Conservation (phyloP, 2,329 filamentous ascomycete species). For the Aspergillus sp. region DNA sequence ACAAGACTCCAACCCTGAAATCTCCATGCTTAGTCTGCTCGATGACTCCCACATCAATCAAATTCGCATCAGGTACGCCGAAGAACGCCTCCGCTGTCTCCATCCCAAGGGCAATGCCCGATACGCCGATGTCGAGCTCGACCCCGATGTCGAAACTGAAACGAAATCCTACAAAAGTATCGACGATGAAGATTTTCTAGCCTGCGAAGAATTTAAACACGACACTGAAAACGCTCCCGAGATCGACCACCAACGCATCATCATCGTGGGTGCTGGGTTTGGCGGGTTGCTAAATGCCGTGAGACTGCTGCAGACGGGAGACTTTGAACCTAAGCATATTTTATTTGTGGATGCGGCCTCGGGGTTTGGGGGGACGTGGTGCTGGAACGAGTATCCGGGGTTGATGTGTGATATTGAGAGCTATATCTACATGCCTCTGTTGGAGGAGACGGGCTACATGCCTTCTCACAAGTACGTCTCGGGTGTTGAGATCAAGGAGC, state of each 20-base stretch:
- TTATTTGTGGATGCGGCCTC: constrained; percentile 8
- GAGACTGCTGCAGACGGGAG: constrained; percentile 32
- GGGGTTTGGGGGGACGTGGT: constrained; percentile 30
- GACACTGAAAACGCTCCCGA: background rate
- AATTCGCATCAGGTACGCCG: background rate
- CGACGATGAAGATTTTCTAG: background rate
- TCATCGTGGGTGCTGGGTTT: constrained; percentile 42
- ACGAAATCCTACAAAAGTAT: background rate
- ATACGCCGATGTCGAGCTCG: background rate
- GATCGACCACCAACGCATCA: constrained; percentile 3
- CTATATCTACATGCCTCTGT: constrained; percentile 26
- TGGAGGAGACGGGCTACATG: constrained; percentile 11
- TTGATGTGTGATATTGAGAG: constrained; percentile 52
- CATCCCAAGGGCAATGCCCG: background rate
- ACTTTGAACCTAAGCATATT: constrained; percentile 11
- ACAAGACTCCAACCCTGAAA: background rate
- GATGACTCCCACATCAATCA: background rate
- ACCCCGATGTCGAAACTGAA: background rate
- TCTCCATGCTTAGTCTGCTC: background rate
- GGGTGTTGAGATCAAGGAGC: constrained; percentile 6
- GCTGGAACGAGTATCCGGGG: constrained; percentile 46
- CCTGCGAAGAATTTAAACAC: background rate
- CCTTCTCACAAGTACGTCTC: constrained; percentile 5
- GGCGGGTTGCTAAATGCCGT: constrained; percentile 39
- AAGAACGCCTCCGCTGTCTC: background rate